Evolutionary conservation across 2,329 filamentous ascomycete genomes (phyloP), one percentile per base, ranked within the genome.

Genomic region (Ambrosiella cleistominuta): DNA sequence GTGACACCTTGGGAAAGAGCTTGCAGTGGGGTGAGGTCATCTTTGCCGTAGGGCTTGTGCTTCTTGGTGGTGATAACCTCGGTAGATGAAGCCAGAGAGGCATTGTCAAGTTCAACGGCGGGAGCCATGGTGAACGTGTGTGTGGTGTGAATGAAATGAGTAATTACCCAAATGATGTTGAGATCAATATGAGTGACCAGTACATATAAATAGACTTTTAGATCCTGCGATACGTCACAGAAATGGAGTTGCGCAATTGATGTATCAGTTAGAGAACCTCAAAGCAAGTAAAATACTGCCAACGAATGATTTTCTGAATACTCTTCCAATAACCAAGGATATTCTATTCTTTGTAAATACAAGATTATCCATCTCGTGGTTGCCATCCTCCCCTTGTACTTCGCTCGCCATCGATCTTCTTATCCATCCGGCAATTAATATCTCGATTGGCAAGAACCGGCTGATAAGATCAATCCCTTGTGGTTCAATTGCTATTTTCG

Each of bases 1-100:
- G 42, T 54, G 19, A 38, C 49, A 15, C 58, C 58, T 11, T 60
- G 58, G 2, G 58, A 60, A 50, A 60, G 12, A 35, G 58, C 58
- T 42, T 60, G 19, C 12, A 60, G 51, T 17, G 58, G 58, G 11
- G 58, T 57, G 19, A 57, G 50, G 35, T 44, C 47, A 45, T 57
- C 54, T 54, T 60, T 60, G 36, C 58, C 58, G 36, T 57, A 27
- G 3, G 58, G 58, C 12, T 17, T 40, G 8, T 17, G 15, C 2
- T 45, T 54, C 35, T 58, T 53, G 13, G 38, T 36, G 19, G 38
- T 12, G 17, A 12, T 35, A 27, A 47, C 35, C 11, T 13, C 40
- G 8, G 19, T n/a, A 6, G 40, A 13, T 11, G 40, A 15, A 37
- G 35, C n/a, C 6, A 42, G 36, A 37, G 27, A 27, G 3, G 27